phyloP scores from a whole-genome alignment of 1,139 yeast genomes.

The Candida sp. region DNA sequence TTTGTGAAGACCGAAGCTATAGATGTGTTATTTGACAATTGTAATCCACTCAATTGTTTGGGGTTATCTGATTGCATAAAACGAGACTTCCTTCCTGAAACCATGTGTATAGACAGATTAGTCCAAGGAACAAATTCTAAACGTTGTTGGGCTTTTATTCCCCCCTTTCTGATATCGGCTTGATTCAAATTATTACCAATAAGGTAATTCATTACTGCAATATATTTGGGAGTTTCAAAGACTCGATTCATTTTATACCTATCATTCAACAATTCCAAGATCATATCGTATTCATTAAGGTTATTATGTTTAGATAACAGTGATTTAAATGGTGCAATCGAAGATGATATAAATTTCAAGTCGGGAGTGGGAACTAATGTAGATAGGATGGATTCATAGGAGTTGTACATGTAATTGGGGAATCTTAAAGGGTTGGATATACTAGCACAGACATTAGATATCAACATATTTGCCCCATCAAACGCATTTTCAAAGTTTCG shows the following conservation, averaged over 20 bases:
- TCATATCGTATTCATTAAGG: constrained; percentile 79
- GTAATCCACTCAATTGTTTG: constrained; percentile 61
- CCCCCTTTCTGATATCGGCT: constrained; percentile 75
- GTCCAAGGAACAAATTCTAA: constrained; percentile 87
- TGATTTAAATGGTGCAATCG: constrained; percentile 77
- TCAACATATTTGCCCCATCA: constrained; percentile 79
- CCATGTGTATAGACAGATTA: constrained; percentile 75
- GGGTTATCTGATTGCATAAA: constrained; percentile 27
- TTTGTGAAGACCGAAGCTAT: constrained; percentile 63
- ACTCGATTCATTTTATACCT: constrained; percentile 72
- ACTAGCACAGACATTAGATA: constrained; percentile 81
- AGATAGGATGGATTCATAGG: constrained; percentile 78
- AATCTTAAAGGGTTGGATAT: constrained; percentile 85
- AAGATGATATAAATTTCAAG: constrained; percentile 79
- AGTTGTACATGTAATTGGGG: constrained; percentile 90
- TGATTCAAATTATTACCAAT: constrained; percentile 68
- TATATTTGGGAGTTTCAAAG: constrained; percentile 45
- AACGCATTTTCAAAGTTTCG: constrained; percentile 38
- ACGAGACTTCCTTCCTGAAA: constrained; percentile 74
- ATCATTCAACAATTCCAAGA: constrained; percentile 78
- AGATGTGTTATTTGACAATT: constrained; percentile 76
- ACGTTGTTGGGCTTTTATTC: constrained; percentile 73
- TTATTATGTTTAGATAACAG: constrained; percentile 51
- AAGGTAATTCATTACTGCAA: constrained; percentile 71
- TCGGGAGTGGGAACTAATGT: constrained; percentile 88